A percentile compares a stretch with the other conserved stretches of the same genome.
phyloP scores from a whole-genome alignment of 2,329 filamentous ascomycete genomes.

The Amesomyces nigricolor region DNA sequence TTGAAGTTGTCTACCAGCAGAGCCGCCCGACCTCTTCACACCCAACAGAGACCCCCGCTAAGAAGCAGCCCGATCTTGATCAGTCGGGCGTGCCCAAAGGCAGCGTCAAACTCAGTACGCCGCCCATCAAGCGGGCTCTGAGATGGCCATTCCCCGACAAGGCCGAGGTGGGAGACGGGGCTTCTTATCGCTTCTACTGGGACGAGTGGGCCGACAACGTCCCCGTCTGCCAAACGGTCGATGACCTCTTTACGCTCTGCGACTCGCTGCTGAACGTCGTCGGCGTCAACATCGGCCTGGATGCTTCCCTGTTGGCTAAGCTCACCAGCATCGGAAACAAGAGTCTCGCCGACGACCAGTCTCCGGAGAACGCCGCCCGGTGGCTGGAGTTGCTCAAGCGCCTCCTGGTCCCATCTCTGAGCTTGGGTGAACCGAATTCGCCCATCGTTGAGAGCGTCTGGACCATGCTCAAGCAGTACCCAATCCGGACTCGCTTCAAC shows the following conservation, averaged over 20 bases:
- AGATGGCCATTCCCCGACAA: constrained; percentile 82
- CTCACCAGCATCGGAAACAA: constrained; percentile 77
- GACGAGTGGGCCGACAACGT: constrained; percentile 95
- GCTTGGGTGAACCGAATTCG: constrained; percentile 78
- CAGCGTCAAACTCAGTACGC: constrained; percentile 54
- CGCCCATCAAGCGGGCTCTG: constrained; percentile 59
- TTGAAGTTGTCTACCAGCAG: constrained; percentile 64
- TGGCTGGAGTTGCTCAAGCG: constrained; percentile 84
- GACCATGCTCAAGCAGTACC: constrained; percentile 72
- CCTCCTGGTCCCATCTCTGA: constrained; percentile 81
- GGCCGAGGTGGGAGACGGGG: constrained; percentile 66
- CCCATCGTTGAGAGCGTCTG: constrained; percentile 82
- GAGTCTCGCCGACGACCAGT: constrained; percentile 65
- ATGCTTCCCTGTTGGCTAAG: constrained; percentile 71
- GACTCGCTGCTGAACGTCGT: constrained; percentile 77
- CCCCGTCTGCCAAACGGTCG: constrained; percentile 81
- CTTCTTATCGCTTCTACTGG: constrained; percentile 92
- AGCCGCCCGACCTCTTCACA: constrained; percentile 35
- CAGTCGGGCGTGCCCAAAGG: constrained; percentile 66
- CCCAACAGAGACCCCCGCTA: constrained; percentile 35
- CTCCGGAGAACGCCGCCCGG: constrained; percentile 62
- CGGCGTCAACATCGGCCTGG: constrained; percentile 83
- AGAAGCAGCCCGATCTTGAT: constrained; percentile 48
- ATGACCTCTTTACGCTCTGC: constrained; percentile 86
- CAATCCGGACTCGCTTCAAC: constrained; percentile 70